Conservation (phyloP, 768 basidiomycete species). For the Tricholoma sp. region DNA sequence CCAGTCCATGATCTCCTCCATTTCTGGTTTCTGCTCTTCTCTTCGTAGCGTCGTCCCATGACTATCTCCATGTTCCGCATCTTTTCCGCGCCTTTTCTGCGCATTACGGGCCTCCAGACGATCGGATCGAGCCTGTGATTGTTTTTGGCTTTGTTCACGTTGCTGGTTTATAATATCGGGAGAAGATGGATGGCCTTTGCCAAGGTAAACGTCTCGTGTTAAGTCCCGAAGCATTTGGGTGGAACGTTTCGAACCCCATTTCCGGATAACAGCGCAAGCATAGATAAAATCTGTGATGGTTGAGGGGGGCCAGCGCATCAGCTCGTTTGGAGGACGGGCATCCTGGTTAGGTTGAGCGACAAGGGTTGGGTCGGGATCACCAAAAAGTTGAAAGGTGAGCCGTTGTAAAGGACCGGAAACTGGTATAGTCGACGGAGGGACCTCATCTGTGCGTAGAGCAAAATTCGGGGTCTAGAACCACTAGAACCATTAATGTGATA, state of each 20-base stretch:
- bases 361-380: neutral
- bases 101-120: too few species aligned
- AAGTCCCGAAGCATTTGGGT: neutral
- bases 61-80: too few species aligned
- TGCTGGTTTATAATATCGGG: too few species aligned
- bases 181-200: too few species aligned
- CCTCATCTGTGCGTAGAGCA: neutral
- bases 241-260: neutral
- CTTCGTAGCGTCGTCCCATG: too few species aligned
- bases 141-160: too few species aligned
- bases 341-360: neutral
- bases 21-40: too few species aligned
- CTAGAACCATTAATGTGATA: neutral
- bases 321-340: neutral
- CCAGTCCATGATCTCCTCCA: too few species aligned
- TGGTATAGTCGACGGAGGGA: neutral
- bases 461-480: neutral
- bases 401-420: neutral
- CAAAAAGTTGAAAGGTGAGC: neutral
- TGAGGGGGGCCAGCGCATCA: neutral
- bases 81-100: too few species aligned
- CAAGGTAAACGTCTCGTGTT: neutral
- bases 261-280: neutral
- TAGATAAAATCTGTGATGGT: neutral
- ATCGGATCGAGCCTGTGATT: too few species aligned